Evolutionary conservation across 768 basidiomycete genomes (phyloP), one percentile per base, ranked within the genome.

Genomic region (Artomyces pyxidatus): DNA sequence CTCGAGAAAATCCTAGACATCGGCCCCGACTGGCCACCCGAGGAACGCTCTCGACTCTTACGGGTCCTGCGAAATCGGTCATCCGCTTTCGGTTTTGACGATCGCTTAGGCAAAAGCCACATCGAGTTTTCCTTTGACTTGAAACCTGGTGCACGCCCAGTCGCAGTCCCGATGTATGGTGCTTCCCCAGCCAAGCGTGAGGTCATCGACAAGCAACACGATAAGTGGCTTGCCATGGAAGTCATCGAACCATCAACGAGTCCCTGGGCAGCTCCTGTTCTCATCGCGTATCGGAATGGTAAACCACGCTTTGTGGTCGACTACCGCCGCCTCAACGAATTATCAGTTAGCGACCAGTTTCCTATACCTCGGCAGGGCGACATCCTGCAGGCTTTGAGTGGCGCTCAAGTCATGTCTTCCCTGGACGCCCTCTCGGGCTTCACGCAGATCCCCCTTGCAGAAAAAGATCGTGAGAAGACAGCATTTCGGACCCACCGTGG

Each of bases 401-500:
- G 32, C 3, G 32, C 32, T 2, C 32, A 35, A 4, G 32, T 4
- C 6, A 44, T 71, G 2, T 61, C 65, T 0, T 55, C 64, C 0
- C 51, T 71, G 1, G 65, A 69, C 49, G 65, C 66, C 0, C 39
- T 68, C 0, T 59, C 70, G 0, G 67, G 71, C 12, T 74, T 72
- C 40, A 70, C 66, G 0, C 72, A 74, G 50, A 45, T 71, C 1
- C 56, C 61, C 32, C 58, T 69, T 37, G 48, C 48, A 0, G 52
- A 59, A 0, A 52, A 63, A 16, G 63, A 59, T 19, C 47, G 51
- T 14, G 61, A 66, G 14, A 64, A 65, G 32, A 59, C 63, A 0
- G 68, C 68, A 0, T 72, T 73, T 42, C 45, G 67, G 6, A 62
- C 61, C 0, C 72, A 72, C 51, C 43, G 56, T 38, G 72, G 71